Evolutionary conservation across 352 stramenopile species (phyloP), one percentile per base, ranked within the genome.

Genomic region (Phytophthora pisi): DNA sequence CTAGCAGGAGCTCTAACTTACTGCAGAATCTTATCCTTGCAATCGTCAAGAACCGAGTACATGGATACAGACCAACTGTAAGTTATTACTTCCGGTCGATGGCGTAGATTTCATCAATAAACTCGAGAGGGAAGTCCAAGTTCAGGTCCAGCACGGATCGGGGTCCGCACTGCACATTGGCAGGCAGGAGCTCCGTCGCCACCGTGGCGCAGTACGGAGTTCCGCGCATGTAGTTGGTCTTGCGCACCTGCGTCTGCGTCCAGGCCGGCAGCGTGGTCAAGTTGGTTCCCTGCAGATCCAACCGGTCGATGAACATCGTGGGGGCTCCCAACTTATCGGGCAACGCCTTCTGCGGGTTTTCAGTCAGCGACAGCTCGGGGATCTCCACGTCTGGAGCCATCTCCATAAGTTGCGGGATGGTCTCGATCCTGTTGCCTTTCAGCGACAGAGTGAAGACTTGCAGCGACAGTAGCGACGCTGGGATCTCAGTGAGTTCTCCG

Each of bases 391-490:
- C 16, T 3, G 61, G 16, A 16, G 52, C 16, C 47, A 69, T 59
- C 0, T 49, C 9, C 11, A 10, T 11, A 16, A 69, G 46, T 5
- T 69, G 45, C 3, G 34, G 61, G 5, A 64, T 58, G 3, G 45
- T 50, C 47, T 64, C 47, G 18, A 69, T 31, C 11, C 20, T 24
- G 13, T 64, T 69, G 11, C 62, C 62, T 28, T 69, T 69, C 2
- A 69, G 52, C n/a, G 54, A 69, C 9, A 69, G 26, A 10, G 40
- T 57, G 23, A 26, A 69, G 2, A 56, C 36, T 16, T 59, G 54
- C 28, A 69, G 20, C 42, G 49, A 26, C 1, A 69, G 7, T 2
- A 69, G 16, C 4, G 54, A 62, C 20, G 24, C 42, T 2, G 52
- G 61, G 15, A 69, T 54, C 5, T 58, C 38, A 10, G 47, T 59